Evolutionary conservation across 2,329 filamentous ascomycete genomes (phyloP).

Genomic region (Teratosphaeria nubilosa): DNA sequence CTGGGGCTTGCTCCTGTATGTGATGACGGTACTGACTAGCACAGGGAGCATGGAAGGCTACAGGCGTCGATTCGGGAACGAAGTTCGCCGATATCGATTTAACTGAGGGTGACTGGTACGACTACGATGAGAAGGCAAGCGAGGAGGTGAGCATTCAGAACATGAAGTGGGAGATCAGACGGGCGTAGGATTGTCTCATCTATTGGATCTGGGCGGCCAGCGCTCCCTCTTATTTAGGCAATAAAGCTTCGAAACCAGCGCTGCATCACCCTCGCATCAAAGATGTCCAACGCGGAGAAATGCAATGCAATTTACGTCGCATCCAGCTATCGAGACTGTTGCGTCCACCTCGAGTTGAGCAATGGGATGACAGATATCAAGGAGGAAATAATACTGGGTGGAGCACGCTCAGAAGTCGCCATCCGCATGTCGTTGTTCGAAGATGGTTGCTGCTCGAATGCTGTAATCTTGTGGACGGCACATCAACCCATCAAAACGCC

Average conservation of each 20-base stretch:
- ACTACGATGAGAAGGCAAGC: conserved; percentile 88
- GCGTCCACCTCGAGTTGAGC: too few relatives aligned
- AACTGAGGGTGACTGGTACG: conserved; percentile 88
- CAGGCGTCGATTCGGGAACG: conserved; percentile 67
- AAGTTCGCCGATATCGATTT: conserved; percentile 78
- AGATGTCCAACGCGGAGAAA: too few relatives aligned
- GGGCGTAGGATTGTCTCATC: conserved; percentile 40
- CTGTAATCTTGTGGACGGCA: too few relatives aligned
- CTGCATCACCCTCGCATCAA: too few relatives aligned
- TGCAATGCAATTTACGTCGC: too few relatives aligned
- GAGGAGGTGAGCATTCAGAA: conserved; percentile 92
- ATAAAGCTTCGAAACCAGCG: not conserved
- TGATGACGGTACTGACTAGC: not conserved
- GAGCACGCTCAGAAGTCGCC: too few relatives aligned
- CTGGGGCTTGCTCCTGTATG: not conserved
- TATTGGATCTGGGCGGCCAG: not conserved
- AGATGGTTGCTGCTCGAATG: too few relatives aligned
- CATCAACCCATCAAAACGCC: too few relatives aligned
- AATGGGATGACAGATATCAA: too few relatives aligned
- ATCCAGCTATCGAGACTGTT: too few relatives aligned
- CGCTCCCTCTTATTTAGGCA: not conserved
- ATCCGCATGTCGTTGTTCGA: too few relatives aligned
- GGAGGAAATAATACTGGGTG: too few relatives aligned
- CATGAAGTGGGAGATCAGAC: conserved; percentile 72
- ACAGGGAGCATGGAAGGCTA: conserved; percentile 82